Conservation (phyloP, 2,329 filamentous ascomycete genomes). For the Sphaerulina populicola region DNA sequence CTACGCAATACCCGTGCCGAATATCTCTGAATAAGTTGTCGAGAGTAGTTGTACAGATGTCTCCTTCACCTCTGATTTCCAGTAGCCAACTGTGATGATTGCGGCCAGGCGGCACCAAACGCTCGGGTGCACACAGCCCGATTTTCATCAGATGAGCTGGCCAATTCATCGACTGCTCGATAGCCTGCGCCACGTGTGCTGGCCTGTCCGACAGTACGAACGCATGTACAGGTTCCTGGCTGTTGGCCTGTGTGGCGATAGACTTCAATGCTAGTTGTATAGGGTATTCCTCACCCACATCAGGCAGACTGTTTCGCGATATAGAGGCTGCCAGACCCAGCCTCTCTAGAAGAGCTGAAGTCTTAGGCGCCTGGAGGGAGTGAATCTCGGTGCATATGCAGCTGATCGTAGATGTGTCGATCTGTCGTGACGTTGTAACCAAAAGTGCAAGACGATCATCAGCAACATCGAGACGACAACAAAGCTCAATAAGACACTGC, state of each 20-base stretch:
- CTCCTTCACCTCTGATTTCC: slow-evolving; percentile 8
- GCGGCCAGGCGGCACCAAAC: background rate
- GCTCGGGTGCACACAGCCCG: slow-evolving; percentile 7
- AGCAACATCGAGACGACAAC: slow-evolving; percentile 11
- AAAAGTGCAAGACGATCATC: slow-evolving; percentile 14
- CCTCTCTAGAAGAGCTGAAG: slow-evolving; percentile 13
- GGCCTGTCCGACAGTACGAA: slow-evolving; percentile 16
- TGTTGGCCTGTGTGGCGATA: slow-evolving; percentile 6
- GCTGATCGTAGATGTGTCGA: slow-evolving; percentile 6
- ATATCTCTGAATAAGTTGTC: slow-evolving; percentile 15
- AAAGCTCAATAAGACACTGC: slow-evolving; percentile 17
- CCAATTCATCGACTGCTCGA: slow-evolving; percentile 10
- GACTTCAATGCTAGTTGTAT: slow-evolving; percentile 9
- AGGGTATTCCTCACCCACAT: slow-evolving; percentile 5
- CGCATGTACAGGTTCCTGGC: slow-evolving; percentile 6
- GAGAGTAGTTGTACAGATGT: slow-evolving; percentile 7
- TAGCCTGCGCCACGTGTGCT: slow-evolving; percentile 9
- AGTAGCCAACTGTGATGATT: slow-evolving; percentile 9
- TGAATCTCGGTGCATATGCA: slow-evolving; percentile 14
- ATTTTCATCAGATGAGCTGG: slow-evolving; percentile 17
- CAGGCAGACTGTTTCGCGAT: slow-evolving; percentile 3
- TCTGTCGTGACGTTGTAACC: slow-evolving; percentile 3
- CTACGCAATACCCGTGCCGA: slow-evolving; percentile 14
- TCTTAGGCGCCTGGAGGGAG: slow-evolving; percentile 12
- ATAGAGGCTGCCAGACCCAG: slow-evolving; percentile 16